Evolutionary conservation across 306 rosid species (phyloP), one percentile per base, ranked within the genome.

Genomic region (Cicer judaicum): DNA sequence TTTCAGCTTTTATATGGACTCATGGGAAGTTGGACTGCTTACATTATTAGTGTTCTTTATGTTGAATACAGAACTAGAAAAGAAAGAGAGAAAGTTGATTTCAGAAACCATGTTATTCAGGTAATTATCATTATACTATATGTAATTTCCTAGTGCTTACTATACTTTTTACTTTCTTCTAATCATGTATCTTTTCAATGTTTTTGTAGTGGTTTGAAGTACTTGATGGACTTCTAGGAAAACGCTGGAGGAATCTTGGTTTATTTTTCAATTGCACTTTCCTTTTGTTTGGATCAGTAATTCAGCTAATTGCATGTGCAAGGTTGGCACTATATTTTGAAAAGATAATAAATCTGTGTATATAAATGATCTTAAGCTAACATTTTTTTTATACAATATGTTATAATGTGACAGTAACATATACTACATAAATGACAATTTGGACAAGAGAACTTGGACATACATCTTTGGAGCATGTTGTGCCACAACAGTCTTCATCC

Each of bases 381-480:
- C 34, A 11, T 13, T 3, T 10, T 4, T 42, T 34, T 46, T 10
- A 13, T 50, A 5, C 10, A 48, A 64, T 57, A 73, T 63, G 52
- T 43, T 43, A 66, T 66, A 8, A 53, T 56, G 65, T 29, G 70
- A 60, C 94, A 93, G 97, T 79, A 93, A 91, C 73, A 93, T 93
- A 79, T 93, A 93, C 84, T 91, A 93, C 81, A 76, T 93, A 91
- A 93, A 93, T 90, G 98, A 93, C 91, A 92, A 90, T 77, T 86
- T 93, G 70, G 98, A 93, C 94, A 93, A 93, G 91, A 93, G 98
- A 81, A 93, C 97, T 77, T 93, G 98, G 98, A 93, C 98, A 9
- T 93, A 90, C 62, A 90, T 93, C 61, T 93, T 93, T 88, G 97
- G 98, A 14, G 98, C 97, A 41, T 93, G 98, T 77, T 93, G 98